Conservation (phyloP, 1,284 basidiomycete genomes). For the Ceratobasidium sp. region DNA sequence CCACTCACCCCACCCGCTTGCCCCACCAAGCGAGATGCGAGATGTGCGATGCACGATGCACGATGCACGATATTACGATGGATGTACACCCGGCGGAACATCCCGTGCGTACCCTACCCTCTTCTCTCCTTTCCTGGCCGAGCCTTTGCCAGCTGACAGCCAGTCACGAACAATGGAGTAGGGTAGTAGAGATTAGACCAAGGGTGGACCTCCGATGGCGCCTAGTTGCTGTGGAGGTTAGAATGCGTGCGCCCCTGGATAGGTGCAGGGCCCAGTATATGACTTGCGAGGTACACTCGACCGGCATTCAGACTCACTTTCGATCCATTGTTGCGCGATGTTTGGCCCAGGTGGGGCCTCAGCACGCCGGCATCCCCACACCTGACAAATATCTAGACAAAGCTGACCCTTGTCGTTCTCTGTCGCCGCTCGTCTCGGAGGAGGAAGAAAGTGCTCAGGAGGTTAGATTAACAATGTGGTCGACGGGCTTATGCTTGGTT, state of each 20-base stretch:
- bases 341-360: conserved; percentile 18
- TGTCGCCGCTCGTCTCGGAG: not conserved
- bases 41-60: not conserved
- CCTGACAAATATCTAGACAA: not conserved
- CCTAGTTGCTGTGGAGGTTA: not conserved
- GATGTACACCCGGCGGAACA: conserved; percentile 1
- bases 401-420: not conserved
- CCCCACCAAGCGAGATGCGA: not conserved
- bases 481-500: not conserved
- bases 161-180: not conserved
- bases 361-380: conserved; percentile 14
- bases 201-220: not conserved
- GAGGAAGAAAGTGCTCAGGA: not conserved
- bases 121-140: not conserved
- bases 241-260: conserved; percentile 1
- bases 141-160: not conserved
- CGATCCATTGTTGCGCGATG: not conserved
- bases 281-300: not conserved
- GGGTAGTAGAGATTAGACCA: not conserved
- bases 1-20: not conserved
- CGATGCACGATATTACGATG: not conserved
- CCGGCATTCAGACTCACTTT: conserved; percentile 19
- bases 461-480: not conserved
- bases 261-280: not conserved
- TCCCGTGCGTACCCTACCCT: not conserved